Base-by-base conservation (phyloP, 2,329 filamentous ascomycete genomes). In the Talaromyces sp. region DNA sequence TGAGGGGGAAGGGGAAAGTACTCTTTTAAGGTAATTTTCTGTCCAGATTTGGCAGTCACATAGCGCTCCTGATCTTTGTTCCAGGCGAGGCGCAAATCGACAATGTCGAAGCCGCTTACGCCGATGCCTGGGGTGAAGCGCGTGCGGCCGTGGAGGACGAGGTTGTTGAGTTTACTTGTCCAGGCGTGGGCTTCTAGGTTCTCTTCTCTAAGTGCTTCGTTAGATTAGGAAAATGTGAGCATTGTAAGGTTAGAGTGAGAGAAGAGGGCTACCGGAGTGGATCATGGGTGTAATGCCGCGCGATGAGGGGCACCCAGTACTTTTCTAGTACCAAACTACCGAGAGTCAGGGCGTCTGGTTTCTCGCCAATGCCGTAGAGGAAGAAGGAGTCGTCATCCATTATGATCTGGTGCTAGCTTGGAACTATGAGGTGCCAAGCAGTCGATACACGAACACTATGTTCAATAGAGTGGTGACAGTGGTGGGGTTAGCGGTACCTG, bases 291-390 rank as follows among this genome's bases (percentile, higher is more conserved):
- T 72, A 72, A 63, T 72, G 71, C 3, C 71, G 69, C 22, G 71
- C 71, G 68, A 66, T 67, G 65, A 71, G 68, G 58, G 71, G 71
- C 59, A 70, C 62, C 71, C 71, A 72, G 47, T 72, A 72, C 61
- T 70, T 70, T 50, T 72, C 71, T 61, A 72, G 60, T 33, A 72
- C 69, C 54, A 72, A 52, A 5, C 70, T 70, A 37, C 71, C 71
- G 33, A 72, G 66, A 5, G 71, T 72, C 37, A 72, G 37, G 4
- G 71, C 71, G 19, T 72, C 71, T 45, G 71, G 70, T 47, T 67
- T 69, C 60, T 72, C 71, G 60, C 71, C 71, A 37, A 72, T 61
- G 35, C 71, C 71, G 57, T 72, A 72, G 2, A 72, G 67, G 43
- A 69, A 72, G 63, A 72, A 72, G 15, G 70, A 71, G 17, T 69